A percentile compares a stretch with the other conserved stretches of the same genome.
Conservation (phyloP, 2,329 filamentous ascomycete species). For the Trichoderma sp. region DNA sequence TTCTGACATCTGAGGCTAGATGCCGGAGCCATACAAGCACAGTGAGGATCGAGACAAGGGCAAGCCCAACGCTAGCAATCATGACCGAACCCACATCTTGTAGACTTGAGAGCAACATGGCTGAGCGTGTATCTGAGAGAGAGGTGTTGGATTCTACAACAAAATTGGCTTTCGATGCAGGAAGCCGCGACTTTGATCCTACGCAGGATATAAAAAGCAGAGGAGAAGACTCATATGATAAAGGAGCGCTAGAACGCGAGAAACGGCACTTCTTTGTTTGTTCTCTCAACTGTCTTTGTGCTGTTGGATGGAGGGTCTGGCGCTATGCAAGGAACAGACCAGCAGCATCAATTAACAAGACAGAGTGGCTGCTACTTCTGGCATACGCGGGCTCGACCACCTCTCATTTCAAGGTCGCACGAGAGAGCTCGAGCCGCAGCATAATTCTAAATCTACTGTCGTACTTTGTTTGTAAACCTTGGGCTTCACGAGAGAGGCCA, state of each 20-base stretch:
- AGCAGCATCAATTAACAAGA: too few relatives aligned
- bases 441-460: not conserved
- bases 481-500: not conserved
- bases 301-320: too few relatives aligned
- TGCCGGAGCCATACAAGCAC: conserved; percentile 26
- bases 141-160: not conserved
- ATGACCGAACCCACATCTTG: not conserved
- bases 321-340: too few relatives aligned
- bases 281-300: not conserved
- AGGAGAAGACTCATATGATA: not conserved
- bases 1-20: conserved; percentile 27
- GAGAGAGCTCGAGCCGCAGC: not conserved
- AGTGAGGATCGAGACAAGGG: not conserved
- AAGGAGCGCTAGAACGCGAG: not conserved
- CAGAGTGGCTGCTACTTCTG: too few relatives aligned
- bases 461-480: not conserved
- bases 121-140: not conserved
- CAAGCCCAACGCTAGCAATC: not conserved
- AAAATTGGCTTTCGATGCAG: not conserved
- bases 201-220: not conserved
- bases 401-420: not conserved
- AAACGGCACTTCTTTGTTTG: not conserved
- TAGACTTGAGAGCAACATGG: not conserved
- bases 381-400: not conserved
- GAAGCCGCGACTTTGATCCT: not conserved